Percentiles rank a stretch among this genome's conserved stretches.
phyloP scores from a whole-genome alignment of 2,329 filamentous ascomycete species.

The Tolypocladium endophyticum region DNA sequence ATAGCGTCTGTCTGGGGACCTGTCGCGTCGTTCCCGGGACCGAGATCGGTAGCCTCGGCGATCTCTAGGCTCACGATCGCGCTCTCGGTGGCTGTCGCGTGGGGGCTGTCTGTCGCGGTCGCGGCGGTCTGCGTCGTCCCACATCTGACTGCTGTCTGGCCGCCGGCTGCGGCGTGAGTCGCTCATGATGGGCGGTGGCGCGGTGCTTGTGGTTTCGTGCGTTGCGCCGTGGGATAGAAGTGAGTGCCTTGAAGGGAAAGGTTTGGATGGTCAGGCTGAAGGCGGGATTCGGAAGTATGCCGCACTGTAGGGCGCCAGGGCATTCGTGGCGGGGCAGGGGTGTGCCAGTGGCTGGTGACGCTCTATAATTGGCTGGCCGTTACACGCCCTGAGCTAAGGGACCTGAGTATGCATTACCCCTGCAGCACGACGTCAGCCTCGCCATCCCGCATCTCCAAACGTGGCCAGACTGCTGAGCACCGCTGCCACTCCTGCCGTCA shows the following conservation, averaged over 20 bases:
- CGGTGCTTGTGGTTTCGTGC: not conserved
- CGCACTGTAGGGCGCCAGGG: not conserved
- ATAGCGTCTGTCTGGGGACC: slow-evolving; percentile 3
- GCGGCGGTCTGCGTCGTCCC: slow-evolving; percentile 42
- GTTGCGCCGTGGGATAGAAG: no score
- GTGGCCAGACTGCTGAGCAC: not conserved
- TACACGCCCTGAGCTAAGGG: slow-evolving; percentile 9
- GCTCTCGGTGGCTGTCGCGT: slow-evolving; percentile 10
- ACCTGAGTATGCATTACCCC: not conserved
- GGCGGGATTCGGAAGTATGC: not conserved
- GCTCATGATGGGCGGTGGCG: slow-evolving; percentile 11
- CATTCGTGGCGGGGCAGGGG: slow-evolving; percentile 10
- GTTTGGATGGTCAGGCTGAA: not conserved
- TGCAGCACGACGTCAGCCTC: slow-evolving; percentile 12
- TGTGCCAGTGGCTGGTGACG: slow-evolving; percentile 1
- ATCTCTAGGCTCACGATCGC: slow-evolving; percentile 18
- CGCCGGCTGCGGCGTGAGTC: slow-evolving; percentile 22
- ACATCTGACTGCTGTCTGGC: slow-evolving; percentile 48
- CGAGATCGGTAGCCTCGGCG: slow-evolving; percentile 15
- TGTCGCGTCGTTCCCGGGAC: slow-evolving; percentile 19
- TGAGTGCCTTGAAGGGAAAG: not conserved
- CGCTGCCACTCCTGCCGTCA: not conserved
- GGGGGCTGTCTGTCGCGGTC: slow-evolving; percentile 19
- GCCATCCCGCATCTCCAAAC: slow-evolving; percentile 3
- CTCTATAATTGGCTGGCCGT: slow-evolving; percentile 8